Evolutionary conservation across 495 filamentous ascomycete genomes (phyloP), one percentile per base, ranked within the genome.

Genomic region (Aspergillus asperescens): DNA sequence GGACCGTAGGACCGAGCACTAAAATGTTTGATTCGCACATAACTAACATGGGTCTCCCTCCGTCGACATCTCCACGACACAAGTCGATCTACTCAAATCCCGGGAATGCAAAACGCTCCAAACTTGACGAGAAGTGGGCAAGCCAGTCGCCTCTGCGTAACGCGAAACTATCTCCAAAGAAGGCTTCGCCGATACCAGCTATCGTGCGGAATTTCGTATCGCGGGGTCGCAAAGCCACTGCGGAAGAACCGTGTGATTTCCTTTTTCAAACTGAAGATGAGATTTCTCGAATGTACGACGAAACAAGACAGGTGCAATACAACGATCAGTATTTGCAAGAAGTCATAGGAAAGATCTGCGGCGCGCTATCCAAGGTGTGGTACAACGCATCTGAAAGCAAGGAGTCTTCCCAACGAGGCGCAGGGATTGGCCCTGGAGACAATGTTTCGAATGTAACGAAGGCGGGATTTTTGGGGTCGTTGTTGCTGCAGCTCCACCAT

Each of bases 401-500:
- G 43, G 64, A 62, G 5, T 48, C 58, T 18, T 60, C 73, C n/a
- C 73, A 67, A 12, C 70, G 72, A 3, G 77, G 76, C 4, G 51
- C 65, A 12, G 63, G 62, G 45, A 82, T 89, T 61, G 87, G 86
- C 1, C 86, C 86, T 23, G 79, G 77, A 4, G 74, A 81, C 28
- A 58, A 76, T 39, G 78, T 81, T 9, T 68, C 80, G 3, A 59
- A 73, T 15, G 73, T 89, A 27, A 77, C 79, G 37, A 90, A 90
- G 62, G 88, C 90, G 10, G 80, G 78, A 52, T 93, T 84, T 60
- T 46, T 95, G 7, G 82, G 81, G 23, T 80, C 78, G 15, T 68
- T 95, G 12, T 72, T 89, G 7, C 75, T 95, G 18, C 80, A 80
- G 47, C 76, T 94, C 27, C 86, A 90, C 58, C 85, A 93, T 62